These are phyloP conservation scores for Shiraia sp. DNA, from an alignment of 2,329 filamentous ascomycete species.

Conservation along the genomic window DNA sequence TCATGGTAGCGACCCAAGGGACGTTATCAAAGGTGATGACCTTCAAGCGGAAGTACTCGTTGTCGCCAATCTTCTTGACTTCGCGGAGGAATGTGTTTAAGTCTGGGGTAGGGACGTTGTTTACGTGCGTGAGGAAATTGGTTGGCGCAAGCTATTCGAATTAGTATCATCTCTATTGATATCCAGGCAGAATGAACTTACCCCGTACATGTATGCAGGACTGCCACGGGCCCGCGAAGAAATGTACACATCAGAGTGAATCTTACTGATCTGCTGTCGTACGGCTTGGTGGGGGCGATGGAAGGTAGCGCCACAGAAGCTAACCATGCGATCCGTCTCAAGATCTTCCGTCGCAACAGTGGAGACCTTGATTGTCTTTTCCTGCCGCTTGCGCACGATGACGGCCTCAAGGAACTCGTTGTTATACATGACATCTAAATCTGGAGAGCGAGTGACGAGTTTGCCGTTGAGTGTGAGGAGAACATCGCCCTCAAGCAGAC, in stretches of 20 bases:
- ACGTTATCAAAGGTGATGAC: conserved; percentile 99
- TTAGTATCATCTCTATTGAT: conserved; percentile 71
- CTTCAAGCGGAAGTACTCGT: conserved; percentile 95
- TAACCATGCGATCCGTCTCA: conserved; percentile 88
- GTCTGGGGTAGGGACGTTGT: conserved; percentile 82
- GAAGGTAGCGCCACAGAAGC: conserved; percentile 92
- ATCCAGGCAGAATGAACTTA: conserved; percentile 62
- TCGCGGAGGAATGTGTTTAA: conserved; percentile 78
- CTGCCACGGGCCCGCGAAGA: conserved; percentile 65
- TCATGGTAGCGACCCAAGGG: conserved; percentile 99
- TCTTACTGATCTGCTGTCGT: conserved; percentile 92
- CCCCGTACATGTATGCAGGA: conserved; percentile 41
- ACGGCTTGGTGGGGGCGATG: conserved; percentile 96
- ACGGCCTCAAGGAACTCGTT: conserved; percentile 80
- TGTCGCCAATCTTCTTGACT: conserved; percentile 87
- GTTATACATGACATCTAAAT: conserved; percentile 96
- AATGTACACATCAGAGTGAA: conserved; percentile 96
- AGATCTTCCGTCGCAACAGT: conserved; percentile 89
- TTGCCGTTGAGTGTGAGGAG: conserved; percentile 88
- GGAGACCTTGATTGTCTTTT: conserved; percentile 75
- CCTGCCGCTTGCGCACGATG: conserved; percentile 82
- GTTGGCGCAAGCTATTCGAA: conserved; percentile 86
- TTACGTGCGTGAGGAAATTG: conserved; percentile 97
- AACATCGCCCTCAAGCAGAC: conserved; percentile 87
- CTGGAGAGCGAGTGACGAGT: conserved; percentile 88